A percentile compares a stretch with the other conserved stretches of the same genome.
Conservation (phyloP, 1,139 yeast genomes). For the Yamadazyma dushanensis region DNA sequence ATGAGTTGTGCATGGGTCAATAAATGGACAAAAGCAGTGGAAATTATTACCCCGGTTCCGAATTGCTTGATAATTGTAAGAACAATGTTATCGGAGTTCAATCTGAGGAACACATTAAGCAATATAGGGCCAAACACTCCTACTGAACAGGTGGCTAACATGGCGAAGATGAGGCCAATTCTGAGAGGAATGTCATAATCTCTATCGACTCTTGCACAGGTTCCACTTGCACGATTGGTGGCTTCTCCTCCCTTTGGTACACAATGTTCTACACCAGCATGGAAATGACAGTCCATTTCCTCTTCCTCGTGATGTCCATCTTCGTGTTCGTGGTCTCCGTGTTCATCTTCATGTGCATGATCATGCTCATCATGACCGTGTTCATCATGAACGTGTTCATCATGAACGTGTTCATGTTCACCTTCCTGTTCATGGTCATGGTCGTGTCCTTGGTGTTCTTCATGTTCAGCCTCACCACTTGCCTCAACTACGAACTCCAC, state of each 20-base stretch:
- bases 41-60: slow-evolving; percentile 27
- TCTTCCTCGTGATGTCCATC: slow-evolving; percentile 5
- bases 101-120: slow-evolving; percentile 19
- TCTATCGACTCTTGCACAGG: slow-evolving; percentile 22
- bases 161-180: slow-evolving; percentile 30
- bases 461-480: slow-evolving; percentile 1
- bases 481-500: slow-evolving; percentile 22
- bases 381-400: background rate
- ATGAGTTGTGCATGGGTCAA: slow-evolving; percentile 20
- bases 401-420: slow-evolving; percentile 1
- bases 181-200: slow-evolving; percentile 29
- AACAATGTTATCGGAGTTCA: slow-evolving; percentile 21
- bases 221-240: background rate
- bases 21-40: slow-evolving; percentile 30
- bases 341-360: background rate
- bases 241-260: slow-evolving; percentile 13
- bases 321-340: slow-evolving; percentile 1
- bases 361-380: slow-evolving; percentile 1
- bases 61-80: slow-evolving; percentile 23
- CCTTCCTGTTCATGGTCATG: background rate
- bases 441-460: too few relatives aligned
- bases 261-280: slow-evolving; percentile 44
- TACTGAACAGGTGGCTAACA: slow-evolving; percentile 28
- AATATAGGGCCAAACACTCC: slow-evolving; percentile 29
- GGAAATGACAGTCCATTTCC: slow-evolving; percentile 34